Evolutionary conservation across 371 early-diverging fungal genomes (phyloP).

Genomic region (Amoeboradix gromovi): DNA sequence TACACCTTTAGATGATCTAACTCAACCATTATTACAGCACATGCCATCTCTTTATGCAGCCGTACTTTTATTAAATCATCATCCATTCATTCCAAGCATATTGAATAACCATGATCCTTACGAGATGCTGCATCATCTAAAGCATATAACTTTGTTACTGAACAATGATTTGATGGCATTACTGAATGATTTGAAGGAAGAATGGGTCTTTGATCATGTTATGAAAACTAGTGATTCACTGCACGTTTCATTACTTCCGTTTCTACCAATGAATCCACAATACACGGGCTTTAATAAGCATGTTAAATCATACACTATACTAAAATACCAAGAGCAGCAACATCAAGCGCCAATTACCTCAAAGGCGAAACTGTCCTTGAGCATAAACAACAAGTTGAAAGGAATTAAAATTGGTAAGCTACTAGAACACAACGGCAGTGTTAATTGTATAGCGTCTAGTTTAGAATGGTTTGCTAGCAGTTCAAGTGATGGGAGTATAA

Average conservation of each 20-base stretch:
- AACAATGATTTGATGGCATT: neutral
- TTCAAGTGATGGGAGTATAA: slow-evolving; percentile 54
- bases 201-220: neutral
- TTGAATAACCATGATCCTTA: too few relatives aligned
- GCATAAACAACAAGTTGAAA: neutral
- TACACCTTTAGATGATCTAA: too few relatives aligned
- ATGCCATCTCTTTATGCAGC: too few relatives aligned
- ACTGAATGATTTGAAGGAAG: neutral
- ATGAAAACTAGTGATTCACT: neutral
- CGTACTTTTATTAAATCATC: too few relatives aligned
- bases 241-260: neutral
- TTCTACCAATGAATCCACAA: neutral
- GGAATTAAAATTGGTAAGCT: neutral
- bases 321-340: neutral
- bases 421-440: slow-evolving; percentile 44
- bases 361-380: neutral
- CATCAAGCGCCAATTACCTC: neutral
- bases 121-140: neutral
- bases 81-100: too few relatives aligned
- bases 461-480: slow-evolving; percentile 58
- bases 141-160: neutral
- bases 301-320: neutral
- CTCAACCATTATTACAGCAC: too few relatives aligned
- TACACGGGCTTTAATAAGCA: neutral
- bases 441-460: slow-evolving; percentile 38